phyloP scores from a whole-genome alignment of 2,329 filamentous ascomycete genomes.

The Sclerotiophoma versabilis region DNA sequence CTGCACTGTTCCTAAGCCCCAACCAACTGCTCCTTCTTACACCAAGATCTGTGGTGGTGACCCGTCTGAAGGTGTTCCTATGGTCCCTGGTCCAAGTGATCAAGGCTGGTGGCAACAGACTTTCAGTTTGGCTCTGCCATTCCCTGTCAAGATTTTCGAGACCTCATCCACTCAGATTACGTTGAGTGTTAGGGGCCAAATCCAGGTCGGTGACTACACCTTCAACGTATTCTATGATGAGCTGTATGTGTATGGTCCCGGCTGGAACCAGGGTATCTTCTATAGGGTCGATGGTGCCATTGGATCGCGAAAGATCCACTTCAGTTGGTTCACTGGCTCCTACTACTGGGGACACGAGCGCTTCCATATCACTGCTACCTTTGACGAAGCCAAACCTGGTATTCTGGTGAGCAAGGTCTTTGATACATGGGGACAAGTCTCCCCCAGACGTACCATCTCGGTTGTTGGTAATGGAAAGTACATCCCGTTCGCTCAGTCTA shows the following conservation, averaged over 20 bases:
- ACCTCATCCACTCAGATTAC: background rate
- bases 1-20: background rate
- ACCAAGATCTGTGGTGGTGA: constrained; percentile 1
- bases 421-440: background rate
- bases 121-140: background rate
- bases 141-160: background rate
- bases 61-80: background rate
- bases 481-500: background rate
- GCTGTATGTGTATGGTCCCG: background rate
- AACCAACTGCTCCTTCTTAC: constrained; percentile 2
- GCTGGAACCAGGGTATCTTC: background rate
- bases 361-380: constrained; percentile 2
- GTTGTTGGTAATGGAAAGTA: background rate
- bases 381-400: constrained; percentile 5
- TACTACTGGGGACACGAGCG: background rate
- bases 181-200: background rate
- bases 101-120: background rate
- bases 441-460: background rate
- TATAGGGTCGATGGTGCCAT: constrained; percentile 1
- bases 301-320: constrained; percentile 3
- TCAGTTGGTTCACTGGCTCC: constrained; percentile 1
- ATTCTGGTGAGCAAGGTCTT: background rate
- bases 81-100: background rate
- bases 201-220: background rate
- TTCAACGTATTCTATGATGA: background rate